These are phyloP conservation scores for Elongisporangium anandrum DNA, from an alignment of 352 stramenopile genomes.

Conservation along the genomic window DNA sequence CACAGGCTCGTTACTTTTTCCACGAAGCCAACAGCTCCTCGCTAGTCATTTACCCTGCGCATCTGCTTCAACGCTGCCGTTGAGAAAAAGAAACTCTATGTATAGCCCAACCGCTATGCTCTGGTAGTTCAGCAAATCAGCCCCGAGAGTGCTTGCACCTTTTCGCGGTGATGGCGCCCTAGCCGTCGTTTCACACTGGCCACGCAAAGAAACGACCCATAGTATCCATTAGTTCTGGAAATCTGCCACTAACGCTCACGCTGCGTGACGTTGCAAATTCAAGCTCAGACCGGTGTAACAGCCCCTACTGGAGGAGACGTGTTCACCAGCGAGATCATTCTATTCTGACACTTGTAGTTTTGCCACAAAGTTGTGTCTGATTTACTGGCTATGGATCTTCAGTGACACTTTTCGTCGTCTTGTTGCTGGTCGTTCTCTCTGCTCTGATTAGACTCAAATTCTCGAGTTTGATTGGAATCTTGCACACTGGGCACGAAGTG, in stretches of 20 bases:
- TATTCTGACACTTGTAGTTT: background rate
- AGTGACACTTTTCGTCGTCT: background rate
- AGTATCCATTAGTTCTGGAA: background rate
- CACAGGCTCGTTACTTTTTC: constrained; percentile 9
- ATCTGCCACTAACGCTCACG: background rate
- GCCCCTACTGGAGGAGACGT: background rate
- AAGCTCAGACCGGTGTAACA: background rate
- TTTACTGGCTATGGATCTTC: background rate
- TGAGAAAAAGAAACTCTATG: constrained; percentile 16
- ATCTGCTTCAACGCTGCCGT: constrained; percentile 5
- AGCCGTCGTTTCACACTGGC: background rate
- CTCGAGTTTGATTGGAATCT: constrained; percentile 63
- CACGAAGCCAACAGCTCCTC: constrained; percentile 4
- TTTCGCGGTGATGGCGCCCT: background rate
- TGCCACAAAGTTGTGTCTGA: background rate
- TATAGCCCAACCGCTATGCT: constrained; percentile 4
- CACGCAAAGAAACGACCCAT: background rate
- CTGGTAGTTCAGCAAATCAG: background rate
- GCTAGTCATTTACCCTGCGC: background rate
- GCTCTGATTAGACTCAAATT: constrained; percentile 71
- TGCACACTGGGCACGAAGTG: constrained; percentile 73
- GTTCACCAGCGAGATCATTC: background rate
- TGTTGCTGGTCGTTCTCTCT: constrained; percentile 13
- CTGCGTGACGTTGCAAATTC: background rate
- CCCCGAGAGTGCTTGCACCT: background rate